Conservation (phyloP, 441 rosid species). For the Biscutella auriculata region DNA sequence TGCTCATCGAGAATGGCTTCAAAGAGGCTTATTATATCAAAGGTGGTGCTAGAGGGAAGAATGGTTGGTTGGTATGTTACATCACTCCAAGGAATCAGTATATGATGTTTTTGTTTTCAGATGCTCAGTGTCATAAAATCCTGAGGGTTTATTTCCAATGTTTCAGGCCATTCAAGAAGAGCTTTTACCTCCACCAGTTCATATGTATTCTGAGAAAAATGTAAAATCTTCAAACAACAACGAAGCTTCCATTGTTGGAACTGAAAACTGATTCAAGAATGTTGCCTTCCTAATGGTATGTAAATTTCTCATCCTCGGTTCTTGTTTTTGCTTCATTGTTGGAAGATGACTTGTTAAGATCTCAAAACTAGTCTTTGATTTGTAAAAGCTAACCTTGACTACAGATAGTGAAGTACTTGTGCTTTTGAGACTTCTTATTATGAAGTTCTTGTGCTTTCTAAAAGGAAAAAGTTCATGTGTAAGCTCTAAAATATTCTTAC, state of each 20-base stretch:
- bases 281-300: conserved; percentile 17
- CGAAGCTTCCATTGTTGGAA: conserved; percentile 8
- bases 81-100: not conserved
- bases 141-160: not conserved
- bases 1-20: conserved; percentile 54
- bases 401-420: too few species aligned
- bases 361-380: not conserved
- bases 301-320: not conserved
- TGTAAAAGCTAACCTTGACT: not conserved
- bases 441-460: not conserved
- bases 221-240: conserved; percentile 29
- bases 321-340: not conserved
- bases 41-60: conserved; percentile 68
- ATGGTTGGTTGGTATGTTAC: conserved; percentile 57
- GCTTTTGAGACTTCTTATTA: not conserved
- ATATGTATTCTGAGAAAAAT: conserved; percentile 32
- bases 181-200: conserved; percentile 57
- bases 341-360: not conserved
- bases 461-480: not conserved
- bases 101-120: not conserved
- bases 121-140: not conserved
- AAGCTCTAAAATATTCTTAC: not conserved
- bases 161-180: conserved; percentile 50
- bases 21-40: conserved; percentile 72
- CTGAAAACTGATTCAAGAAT: conserved; percentile 24